Conservation (phyloP, 306 rosid genomes). For the Oxytropis ochrocephala region DNA sequence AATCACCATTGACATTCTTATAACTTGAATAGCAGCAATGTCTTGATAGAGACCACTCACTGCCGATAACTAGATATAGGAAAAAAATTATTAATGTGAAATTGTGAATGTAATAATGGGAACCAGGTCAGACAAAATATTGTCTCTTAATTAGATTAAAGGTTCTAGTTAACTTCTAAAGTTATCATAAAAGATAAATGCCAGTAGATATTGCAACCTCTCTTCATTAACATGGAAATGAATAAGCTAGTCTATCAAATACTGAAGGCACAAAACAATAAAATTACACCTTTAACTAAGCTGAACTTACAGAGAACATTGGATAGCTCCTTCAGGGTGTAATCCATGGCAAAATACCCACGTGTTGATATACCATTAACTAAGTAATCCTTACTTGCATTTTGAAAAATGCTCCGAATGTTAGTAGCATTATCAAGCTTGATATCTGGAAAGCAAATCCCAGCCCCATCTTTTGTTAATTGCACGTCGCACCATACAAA, state of each 20-base stretch:
- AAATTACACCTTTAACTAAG: background rate
- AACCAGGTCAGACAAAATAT: too few relatives aligned
- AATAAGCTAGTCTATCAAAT: background rate
- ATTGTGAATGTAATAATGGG: too few relatives aligned
- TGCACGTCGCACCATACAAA: slow-evolving; percentile 79
- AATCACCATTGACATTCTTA: background rate
- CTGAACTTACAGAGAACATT: slow-evolving; percentile 31
- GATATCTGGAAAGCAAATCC: slow-evolving; percentile 62
- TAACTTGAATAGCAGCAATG: background rate
- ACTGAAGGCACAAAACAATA: background rate
- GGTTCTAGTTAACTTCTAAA: too few relatives aligned
- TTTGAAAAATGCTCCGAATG: background rate
- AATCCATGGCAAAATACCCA: slow-evolving; percentile 62
- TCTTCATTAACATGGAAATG: background rate
- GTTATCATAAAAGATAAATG: too few relatives aligned
- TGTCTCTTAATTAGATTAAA: too few relatives aligned
- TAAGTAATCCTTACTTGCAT: slow-evolving; percentile 21
- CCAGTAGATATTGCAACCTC: background rate
- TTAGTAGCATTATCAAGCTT: slow-evolving; percentile 42
- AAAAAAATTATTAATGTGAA: too few relatives aligned
- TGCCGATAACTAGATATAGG: too few relatives aligned
- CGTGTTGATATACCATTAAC: slow-evolving; percentile 44
- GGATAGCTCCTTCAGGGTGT: slow-evolving; percentile 33
- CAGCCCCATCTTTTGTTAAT: slow-evolving; percentile 57
- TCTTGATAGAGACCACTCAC: background rate